Base-by-base conservation (phyloP, 768 basidiomycete species). In the Goffeauzyma gilvescens region DNA sequence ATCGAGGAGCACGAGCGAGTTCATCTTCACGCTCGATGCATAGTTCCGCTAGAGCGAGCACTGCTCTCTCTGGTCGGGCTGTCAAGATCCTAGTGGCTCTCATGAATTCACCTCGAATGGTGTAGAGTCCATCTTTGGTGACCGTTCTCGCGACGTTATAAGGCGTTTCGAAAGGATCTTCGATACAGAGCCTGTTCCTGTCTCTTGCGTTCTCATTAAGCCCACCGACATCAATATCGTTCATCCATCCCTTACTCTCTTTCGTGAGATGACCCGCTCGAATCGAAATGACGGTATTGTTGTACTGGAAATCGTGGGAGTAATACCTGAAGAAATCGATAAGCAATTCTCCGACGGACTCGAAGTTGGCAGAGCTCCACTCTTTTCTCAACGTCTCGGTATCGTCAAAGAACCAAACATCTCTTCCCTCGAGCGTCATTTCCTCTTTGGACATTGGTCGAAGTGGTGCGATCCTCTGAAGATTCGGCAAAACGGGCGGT, bases 251-350 rank as follows among this genome's bases (percentile, higher is more conserved):
- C 60, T 96, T 95, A 53, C 67, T 70, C 15, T 86, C 81, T 63
- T 96, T 96, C 66, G 79, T 82, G 52, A 96, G 57, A 8, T 84
- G 67, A 15, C 90, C 90, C 38, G 76, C 76, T 53, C 87, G 72
- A 57, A 98, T 86, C 32, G 85, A 89, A 41, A 82, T 78, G 39
- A 95, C 87, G 38, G 81, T 79, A 46, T 77, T 79, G 63, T 81
- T 83, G 67, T 90, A 98, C 38, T 71, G 67, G 66, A 95, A 98
- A 60, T 89, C 86, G 45, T 85, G 78, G 38, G 85, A 78, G 67
- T 80, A 98, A 64, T 86, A 95, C 54, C 81, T 80, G 73, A 90
- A 98, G 65, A 98, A 95, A 64, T 95, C 90, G 58, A 93, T 84
- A 64, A 98, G 68, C 84, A 98, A 67, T 64, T 95, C 86, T 48